Conservation (phyloP, 306 rosid species). For the Elaeagnus macrophylla region DNA sequence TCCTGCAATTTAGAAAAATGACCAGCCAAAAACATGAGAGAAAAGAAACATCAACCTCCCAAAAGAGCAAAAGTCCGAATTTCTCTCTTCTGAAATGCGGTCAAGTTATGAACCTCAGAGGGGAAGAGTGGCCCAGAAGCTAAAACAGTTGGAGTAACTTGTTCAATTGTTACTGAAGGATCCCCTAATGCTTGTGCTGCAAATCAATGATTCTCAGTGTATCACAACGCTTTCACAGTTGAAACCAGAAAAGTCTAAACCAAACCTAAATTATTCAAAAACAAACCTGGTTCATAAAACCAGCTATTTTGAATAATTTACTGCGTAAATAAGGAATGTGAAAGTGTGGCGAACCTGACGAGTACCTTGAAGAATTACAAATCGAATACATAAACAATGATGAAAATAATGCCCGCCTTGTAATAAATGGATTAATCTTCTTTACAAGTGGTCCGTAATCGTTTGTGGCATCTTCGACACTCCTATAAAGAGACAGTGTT, state of each 20-base stretch:
- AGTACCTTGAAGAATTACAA: conserved; percentile 83
- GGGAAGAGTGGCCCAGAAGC: conserved; percentile 80
- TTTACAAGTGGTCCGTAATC: conserved; percentile 28
- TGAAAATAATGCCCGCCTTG: conserved; percentile 59
- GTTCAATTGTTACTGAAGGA: conserved; percentile 64
- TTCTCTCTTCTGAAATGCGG: background rate
- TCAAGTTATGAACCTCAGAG: conserved; percentile 47
- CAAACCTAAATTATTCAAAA: too few species aligned
- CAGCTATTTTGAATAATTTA: background rate
- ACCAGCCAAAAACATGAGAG: conserved; percentile 4
- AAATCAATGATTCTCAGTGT: conserved; percentile 6
- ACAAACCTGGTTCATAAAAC: too few species aligned
- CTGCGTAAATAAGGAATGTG: conserved; percentile 18
- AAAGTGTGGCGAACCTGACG: conserved; percentile 70
- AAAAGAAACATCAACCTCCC: background rate
- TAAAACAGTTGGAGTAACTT: conserved; percentile 65
- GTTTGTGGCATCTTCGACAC: conserved; percentile 30
- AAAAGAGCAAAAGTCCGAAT: background rate
- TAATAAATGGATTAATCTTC: conserved; percentile 29
- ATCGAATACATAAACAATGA: conserved; percentile 50
- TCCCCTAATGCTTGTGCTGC: conserved; percentile 89
- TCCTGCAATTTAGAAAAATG: conserved; percentile 40
- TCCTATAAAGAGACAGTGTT: conserved; percentile 26
- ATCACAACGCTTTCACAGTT: too few species aligned
- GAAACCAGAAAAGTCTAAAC: too few species aligned